A percentile compares a stretch with the other conserved stretches of the same genome.
Conservation (phyloP, 148 eudicot genomes). For the Heliosperma pusillum region DNA sequence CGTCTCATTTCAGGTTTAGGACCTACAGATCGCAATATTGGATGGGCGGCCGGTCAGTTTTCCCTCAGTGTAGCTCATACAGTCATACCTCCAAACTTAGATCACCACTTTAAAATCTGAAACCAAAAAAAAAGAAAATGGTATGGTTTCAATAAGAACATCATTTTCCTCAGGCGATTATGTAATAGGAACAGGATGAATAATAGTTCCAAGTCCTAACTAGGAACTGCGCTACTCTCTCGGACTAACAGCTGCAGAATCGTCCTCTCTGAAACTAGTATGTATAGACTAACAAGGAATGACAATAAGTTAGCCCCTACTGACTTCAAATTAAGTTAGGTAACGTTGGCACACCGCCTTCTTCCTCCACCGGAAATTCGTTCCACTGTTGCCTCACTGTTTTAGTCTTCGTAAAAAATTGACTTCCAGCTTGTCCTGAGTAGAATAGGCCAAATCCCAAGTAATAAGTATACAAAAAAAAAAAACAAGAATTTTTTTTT, state of each 20-base stretch:
- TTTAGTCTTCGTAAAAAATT: constrained; percentile 52
- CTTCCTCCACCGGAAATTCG: constrained; percentile 33
- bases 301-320: neutral
- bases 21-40: no score
- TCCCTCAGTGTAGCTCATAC: neutral
- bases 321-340: neutral
- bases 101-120: neutral
- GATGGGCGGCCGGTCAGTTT: no score
- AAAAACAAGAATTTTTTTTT: neutral
- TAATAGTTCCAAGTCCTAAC: no score
- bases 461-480: neutral
- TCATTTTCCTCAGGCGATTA: neutral
- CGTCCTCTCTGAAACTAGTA: neutral
- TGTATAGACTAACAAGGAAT: neutral
- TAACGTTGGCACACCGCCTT: constrained; percentile 10
- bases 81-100: neutral
- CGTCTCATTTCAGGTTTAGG: no score
- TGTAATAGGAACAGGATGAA: neutral
- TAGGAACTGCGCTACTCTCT: neutral
- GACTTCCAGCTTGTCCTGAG: constrained; percentile 55
- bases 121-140: neutral
- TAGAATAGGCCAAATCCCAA: neutral
- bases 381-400: constrained; percentile 67
- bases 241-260: neutral
- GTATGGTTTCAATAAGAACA: neutral